A percentile compares a stretch with the other conserved stretches of the same genome.
Conservation (phyloP, 805 yeast species). For the Pichia deserticola region DNA sequence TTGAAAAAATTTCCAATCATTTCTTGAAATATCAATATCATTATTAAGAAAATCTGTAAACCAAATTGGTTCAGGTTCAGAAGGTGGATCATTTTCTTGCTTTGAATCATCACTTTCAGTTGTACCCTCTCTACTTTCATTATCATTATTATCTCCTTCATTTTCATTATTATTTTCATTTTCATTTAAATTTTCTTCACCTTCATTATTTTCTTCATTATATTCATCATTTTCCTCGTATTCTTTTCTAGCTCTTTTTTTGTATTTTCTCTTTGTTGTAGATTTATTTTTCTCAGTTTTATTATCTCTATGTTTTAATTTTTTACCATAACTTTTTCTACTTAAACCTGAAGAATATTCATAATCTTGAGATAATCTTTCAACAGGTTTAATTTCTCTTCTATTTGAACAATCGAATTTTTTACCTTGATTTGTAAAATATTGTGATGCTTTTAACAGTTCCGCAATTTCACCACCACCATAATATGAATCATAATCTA, state of each 20-base stretch:
- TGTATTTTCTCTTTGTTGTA: neutral
- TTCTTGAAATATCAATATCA: slow-evolving; percentile 5
- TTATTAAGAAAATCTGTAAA: slow-evolving; percentile 16
- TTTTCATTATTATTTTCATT: neutral
- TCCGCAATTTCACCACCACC: slow-evolving; percentile 14
- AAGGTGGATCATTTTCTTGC: neutral
- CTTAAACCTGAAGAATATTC: slow-evolving; percentile 1
- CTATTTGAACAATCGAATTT: slow-evolving; percentile 13
- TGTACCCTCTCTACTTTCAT: neutral
- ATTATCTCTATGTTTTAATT: neutral
- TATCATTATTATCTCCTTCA: neutral
- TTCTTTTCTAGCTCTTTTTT: neutral
- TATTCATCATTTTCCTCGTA: neutral
- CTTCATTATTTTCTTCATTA: neutral
- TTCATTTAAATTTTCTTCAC: neutral
- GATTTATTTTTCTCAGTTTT: neutral
- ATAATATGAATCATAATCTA: slow-evolving; percentile 11
- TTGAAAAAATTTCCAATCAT: slow-evolving; percentile 15
- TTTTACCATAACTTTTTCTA: slow-evolving; percentile 8
- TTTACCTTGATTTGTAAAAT: slow-evolving; percentile 20
- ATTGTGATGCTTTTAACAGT: slow-evolving; percentile 20
- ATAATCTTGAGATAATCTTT: slow-evolving; percentile 15
- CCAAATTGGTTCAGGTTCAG: slow-evolving; percentile 14
- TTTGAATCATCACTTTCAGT: neutral
- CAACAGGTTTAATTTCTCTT: slow-evolving; percentile 18